Conservation (phyloP, 495 filamentous ascomycete genomes). For the Penicillium odoratum region DNA sequence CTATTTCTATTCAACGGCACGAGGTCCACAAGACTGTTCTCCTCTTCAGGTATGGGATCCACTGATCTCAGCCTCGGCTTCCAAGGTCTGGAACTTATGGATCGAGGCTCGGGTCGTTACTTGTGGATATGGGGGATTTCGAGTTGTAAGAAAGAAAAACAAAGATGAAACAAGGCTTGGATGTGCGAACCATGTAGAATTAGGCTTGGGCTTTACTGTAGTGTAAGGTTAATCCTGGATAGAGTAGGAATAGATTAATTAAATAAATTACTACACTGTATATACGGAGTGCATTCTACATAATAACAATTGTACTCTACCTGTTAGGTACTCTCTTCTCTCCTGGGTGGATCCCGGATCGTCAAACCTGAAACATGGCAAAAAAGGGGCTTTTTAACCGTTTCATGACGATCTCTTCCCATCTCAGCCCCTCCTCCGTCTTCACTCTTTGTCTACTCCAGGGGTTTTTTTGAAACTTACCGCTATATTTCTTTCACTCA, state of each 20-base stretch:
- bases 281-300: too few species aligned
- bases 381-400: slow-evolving; percentile 18
- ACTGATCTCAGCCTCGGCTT: background rate
- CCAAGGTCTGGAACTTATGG: background rate
- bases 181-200: background rate
- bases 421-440: slow-evolving; percentile 19
- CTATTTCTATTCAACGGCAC: background rate
- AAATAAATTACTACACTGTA: too few species aligned
- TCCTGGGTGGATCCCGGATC: slow-evolving; percentile 18
- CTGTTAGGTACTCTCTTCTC: too few species aligned
- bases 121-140: background rate
- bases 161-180: background rate
- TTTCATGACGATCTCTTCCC: slow-evolving; percentile 35
- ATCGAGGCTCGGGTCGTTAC: slow-evolving; percentile 1
- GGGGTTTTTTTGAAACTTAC: too few species aligned
- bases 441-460: background rate
- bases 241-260: too few species aligned
- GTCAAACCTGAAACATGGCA: slow-evolving; percentile 18
- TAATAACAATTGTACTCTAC: too few species aligned
- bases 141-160: background rate
- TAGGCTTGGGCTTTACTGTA: background rate
- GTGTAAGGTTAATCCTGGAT: background rate
- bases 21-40: background rate
- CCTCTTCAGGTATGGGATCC: background rate
- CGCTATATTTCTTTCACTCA: background rate